Conservation (phyloP, 352 stramenopile genomes). For the Thalassiosira delicatula region DNA sequence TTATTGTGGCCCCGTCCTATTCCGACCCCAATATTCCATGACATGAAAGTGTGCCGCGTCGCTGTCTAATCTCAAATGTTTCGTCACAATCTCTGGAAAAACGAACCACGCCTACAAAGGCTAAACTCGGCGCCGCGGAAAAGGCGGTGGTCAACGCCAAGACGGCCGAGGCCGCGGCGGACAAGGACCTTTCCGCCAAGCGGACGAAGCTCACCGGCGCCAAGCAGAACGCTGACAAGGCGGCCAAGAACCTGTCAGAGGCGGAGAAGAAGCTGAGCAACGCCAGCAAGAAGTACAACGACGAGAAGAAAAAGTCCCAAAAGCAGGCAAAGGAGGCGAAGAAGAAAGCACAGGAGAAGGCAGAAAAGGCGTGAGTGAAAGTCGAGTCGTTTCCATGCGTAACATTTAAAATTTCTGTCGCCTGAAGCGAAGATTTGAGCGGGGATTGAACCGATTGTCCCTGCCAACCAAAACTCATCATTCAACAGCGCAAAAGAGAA, state of each 20-base stretch:
- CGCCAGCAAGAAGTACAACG: too few relatives aligned
- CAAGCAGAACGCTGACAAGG: not conserved
- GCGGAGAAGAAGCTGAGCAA: conserved; percentile 1
- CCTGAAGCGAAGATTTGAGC: too few relatives aligned
- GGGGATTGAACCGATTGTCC: too few relatives aligned
- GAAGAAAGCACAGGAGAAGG: too few relatives aligned
- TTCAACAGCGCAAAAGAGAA: conserved; percentile 5
- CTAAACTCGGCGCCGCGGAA: conserved; percentile 1
- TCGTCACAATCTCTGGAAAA: not conserved
- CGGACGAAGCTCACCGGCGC: not conserved
- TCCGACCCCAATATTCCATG: not conserved
- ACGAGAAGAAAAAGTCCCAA: conserved; percentile 24
- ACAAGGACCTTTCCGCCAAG: conserved; percentile 6
- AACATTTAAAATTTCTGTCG: too few relatives aligned
- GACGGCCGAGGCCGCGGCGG: not conserved
- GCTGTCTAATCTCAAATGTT: too few relatives aligned
- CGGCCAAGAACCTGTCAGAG: conserved; percentile 12
- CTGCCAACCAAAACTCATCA: not conserved
- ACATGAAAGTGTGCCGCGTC: too few relatives aligned
- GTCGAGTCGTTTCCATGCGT: too few relatives aligned
- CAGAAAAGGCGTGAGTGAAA: conserved; percentile 11
- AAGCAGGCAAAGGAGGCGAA: conserved; percentile 24
- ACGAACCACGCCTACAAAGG: not conserved
- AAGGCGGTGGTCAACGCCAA: not conserved
- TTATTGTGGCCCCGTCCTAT: too few relatives aligned